Evolutionary conservation across 1,284 basidiomycete species (phyloP), one percentile per base, ranked within the genome.

Genomic region (Phylloporus sp.): DNA sequence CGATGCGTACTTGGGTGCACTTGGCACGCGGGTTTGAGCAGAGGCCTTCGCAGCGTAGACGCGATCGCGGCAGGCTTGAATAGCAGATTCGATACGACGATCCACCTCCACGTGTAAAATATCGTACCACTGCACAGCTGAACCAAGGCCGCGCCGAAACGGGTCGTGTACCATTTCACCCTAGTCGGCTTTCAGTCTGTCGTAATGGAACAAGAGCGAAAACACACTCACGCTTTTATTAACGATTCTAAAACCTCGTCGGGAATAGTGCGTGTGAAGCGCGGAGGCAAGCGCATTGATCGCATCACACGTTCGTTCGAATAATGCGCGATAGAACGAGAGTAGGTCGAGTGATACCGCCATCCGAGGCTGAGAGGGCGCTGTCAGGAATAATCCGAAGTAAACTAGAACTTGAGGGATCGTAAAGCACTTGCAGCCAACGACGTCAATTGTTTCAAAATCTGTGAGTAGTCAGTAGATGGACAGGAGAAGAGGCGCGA

Each of bases 201-300:
- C n/a, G n/a, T n/a, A n/a, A n/a, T n/a, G n/a, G n/a, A n/a, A n/a
- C n/a, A n/a, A n/a, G n/a, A n/a, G n/a, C n/a, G n/a, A n/a, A n/a
- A n/a, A n/a, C n/a, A n/a, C n/a, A n/a, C n/a, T n/a, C n/a, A n/a
- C n/a, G n/a, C n/a, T 6, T 40, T 40, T 40, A 18, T 40, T 40
- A 2, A 60, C 34, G 11, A 60, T 60, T 0, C 2, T n/a, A 28
- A 60, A 67, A 8, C 66, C 60, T 11, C n/a, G 7, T 1, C 29
- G 7, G 17, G 46, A 29, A 20, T 68, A 68, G 31, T 68, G 29
- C 0, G 31, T 60, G 20, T 62, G 51, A 0, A 65, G 20, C 7
- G 56, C 58, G 1, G 42, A 39, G 0, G 66, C 58, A 2, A 68
- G 58, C 0, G 60, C 56, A 6, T 68, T 65, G 28, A 68, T n/a